These are phyloP conservation scores for Mortierella hygrophila DNA, from an alignment of 192 early-diverging fungal genomes.

Conservation along the genomic window DNA sequence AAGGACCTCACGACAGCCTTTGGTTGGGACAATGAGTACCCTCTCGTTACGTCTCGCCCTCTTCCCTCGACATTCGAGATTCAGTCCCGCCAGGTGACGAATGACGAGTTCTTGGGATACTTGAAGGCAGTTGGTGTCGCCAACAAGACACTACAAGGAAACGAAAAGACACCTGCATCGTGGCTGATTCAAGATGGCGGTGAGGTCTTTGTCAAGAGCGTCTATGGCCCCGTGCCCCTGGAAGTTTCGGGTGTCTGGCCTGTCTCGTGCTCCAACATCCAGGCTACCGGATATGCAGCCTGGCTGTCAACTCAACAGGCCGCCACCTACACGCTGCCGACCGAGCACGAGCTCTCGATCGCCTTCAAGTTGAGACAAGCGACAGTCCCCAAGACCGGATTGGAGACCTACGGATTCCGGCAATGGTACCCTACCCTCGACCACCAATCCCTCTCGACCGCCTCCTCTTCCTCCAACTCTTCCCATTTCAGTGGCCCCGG, in stretches of 20 bases:
- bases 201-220: conserved; percentile 69
- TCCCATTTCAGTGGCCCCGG: conserved; percentile 59
- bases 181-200: conserved; percentile 10
- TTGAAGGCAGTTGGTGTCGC: conserved; percentile 41
- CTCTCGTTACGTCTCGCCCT: conserved; percentile 47
- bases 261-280: conserved; percentile 73
- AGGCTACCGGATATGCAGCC: conserved; percentile 79
- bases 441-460: conserved; percentile 41
- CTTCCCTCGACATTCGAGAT: conserved; percentile 69
- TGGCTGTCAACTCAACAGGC: conserved; percentile 61
- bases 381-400: conserved; percentile 47
- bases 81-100: conserved; percentile 84
- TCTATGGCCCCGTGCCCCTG: conserved; percentile 75
- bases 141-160: conserved; percentile 12
- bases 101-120: conserved; percentile 78
- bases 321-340: conserved; percentile 65
- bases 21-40: conserved; percentile 96
- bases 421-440: conserved; percentile 71
- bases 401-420: conserved; percentile 76
- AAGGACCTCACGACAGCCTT: conserved; percentile 56
- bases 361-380: conserved; percentile 46
- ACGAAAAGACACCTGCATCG: conserved; percentile 73
- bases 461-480: not conserved
- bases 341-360: conserved; percentile 79
- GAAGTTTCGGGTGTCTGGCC: conserved; percentile 73